Conservation (phyloP, 805 yeast species). For the Ogataea kodamae region DNA sequence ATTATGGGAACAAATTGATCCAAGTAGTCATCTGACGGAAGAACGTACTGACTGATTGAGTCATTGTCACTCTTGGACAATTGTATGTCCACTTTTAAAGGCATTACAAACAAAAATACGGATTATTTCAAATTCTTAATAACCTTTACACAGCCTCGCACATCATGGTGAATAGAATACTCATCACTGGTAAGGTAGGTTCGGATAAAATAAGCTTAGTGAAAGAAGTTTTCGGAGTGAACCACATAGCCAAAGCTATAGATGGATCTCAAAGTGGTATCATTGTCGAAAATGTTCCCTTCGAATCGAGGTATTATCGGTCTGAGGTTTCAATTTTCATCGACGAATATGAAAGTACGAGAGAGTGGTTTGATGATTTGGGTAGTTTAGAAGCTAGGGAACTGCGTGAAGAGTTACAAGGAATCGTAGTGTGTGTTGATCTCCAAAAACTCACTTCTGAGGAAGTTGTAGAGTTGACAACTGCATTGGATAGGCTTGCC, state of each 20-base stretch:
- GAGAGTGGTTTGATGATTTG: conserved; percentile 42
- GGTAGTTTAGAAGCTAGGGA: conserved; percentile 36
- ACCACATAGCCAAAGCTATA: conserved; percentile 23
- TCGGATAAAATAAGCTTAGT: conserved; percentile 37
- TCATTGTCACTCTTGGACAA: conserved; percentile 14
- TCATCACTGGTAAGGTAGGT: conserved; percentile 43
- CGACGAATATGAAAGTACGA: conserved; percentile 33
- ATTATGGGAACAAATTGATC: conserved; percentile 79
- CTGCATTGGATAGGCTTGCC: conserved; percentile 21
- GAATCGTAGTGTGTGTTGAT: conserved; percentile 41
- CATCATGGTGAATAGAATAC: conserved; percentile 36
- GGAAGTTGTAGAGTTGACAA: conserved; percentile 14
- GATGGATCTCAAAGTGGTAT: conserved; percentile 24
- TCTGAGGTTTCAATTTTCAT: conserved; percentile 28
- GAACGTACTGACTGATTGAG: conserved; percentile 34
- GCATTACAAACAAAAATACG: conserved; percentile 3
- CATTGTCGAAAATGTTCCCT: conserved; percentile 20
- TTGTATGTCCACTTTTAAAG: conserved; percentile 2
- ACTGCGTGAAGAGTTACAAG: conserved; percentile 44
- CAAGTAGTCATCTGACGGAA: conserved; percentile 62
- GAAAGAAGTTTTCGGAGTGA: conserved; percentile 23
- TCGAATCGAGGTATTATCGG: conserved; percentile 28
- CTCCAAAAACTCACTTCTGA: conserved; percentile 5
- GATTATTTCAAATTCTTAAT: conserved; percentile 5
- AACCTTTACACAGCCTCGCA: conserved; percentile 7